Evolutionary conservation across 2,329 filamentous ascomycete genomes (phyloP).

Genomic region (Colletotrichum chrysophilum): DNA sequence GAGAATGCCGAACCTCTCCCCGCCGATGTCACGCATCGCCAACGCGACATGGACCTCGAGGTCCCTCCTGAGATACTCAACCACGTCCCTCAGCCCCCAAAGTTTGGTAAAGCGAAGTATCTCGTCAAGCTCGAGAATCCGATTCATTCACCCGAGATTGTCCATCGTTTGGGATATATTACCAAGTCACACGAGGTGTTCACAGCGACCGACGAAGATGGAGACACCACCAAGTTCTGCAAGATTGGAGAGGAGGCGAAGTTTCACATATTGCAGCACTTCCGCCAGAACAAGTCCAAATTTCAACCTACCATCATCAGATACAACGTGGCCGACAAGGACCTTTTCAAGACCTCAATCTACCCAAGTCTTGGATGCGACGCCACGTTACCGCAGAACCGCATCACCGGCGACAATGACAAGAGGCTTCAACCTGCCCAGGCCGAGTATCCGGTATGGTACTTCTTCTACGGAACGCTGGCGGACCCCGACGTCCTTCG

Average conservation of each 20-base stretch:
- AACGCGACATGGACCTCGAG: neutral
- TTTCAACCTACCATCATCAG: neutral
- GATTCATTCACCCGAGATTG: neutral
- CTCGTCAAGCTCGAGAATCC: neutral
- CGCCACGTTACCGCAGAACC: neutral
- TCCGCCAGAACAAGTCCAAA: fast-evolving
- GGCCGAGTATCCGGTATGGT: neutral
- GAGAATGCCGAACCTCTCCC: neutral
- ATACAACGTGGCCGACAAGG: neutral
- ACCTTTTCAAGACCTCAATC: neutral
- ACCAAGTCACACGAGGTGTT: neutral
- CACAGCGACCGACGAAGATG: neutral
- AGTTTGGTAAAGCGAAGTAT: neutral
- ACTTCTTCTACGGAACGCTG: neutral
- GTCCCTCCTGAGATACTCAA: neutral
- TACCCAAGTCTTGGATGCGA: neutral
- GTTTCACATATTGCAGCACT: neutral
- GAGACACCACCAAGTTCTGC: neutral
- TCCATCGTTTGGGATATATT: neutral
- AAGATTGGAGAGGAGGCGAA: neutral
- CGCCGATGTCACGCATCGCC: neutral
- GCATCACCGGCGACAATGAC: neutral
- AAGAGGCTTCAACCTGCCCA: neutral
- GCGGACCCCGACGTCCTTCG: neutral
- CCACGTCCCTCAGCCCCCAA: neutral